Base-by-base conservation (phyloP, 1,139 yeast genomes). In the Protomyces macrosporus region DNA sequence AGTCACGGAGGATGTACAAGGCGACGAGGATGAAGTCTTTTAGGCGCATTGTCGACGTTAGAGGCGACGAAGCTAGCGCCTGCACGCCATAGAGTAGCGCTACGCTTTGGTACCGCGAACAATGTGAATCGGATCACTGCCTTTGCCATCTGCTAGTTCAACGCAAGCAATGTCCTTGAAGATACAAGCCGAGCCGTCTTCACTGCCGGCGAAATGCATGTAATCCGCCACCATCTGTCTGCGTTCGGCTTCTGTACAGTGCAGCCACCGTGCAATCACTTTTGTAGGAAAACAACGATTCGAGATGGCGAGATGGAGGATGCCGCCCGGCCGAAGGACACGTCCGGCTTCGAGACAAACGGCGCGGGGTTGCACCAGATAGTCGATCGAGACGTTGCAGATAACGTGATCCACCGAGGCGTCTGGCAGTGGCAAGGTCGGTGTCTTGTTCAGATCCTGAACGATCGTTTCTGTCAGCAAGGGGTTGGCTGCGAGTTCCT, bases 231-330 rank as follows among this genome's bases (percentile, higher is more conserved):
- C 58, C 63, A 60, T 53, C 12, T 60, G 53, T n/a, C 53, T 30
- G 53, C 63, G 34, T 33, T 60, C 63, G 14, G 45, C 63, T 48
- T 60, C 63, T 30, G 34, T 36, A 14, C 53, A 45, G 32, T 33
- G 14, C 16, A 60, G 51, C 63, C 63, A 60, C 14, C 63, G 53
- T 12, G 50, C 16, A 37, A 60, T 39, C 4, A 60, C 63, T 39
- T 60, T 60, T 23, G 58, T 60, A 9, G 63, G 63, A 33, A 60
- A 60, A 34, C 63, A 60, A 6, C 63, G 58, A 32, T 60, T 60
- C n/a, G 63, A 60, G 6, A 60, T 60, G 23, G 63, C 63, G 39
- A 60, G 58, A 30, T 60, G 63, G 7, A 60, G 53, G 6, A 52
- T 45, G 45, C 63, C 63, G 32, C 63, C 63, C 3, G 63, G 40